Evolutionary conservation across 2,329 filamentous ascomycete genomes (phyloP), one percentile per base, ranked within the genome.

Genomic region (Rugonectria rugulosa): DNA sequence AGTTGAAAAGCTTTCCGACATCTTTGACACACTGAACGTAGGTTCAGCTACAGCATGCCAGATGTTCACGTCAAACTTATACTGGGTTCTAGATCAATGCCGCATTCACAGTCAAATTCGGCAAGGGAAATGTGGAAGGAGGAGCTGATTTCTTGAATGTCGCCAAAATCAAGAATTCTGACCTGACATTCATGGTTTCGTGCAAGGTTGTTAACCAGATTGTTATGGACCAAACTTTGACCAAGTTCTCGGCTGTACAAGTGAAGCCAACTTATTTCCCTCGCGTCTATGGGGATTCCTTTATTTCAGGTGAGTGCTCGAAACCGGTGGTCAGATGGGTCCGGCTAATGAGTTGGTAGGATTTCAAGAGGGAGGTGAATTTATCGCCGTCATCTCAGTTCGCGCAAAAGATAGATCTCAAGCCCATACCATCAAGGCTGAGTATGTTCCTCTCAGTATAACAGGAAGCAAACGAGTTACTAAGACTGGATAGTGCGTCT

Each of bases 151-250:
- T 57, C 17, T 24, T 51, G 17, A 59, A 59, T 27, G 52, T 42
- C 1, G 43, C 41, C 14, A 59, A 59, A 20, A 31, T 59, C 52
- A 59, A 59, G 24, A 47, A 59, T n/a, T n/a, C 24, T 14, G 56
- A 59, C 17, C 17, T 55, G 1, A 46, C 24, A 2, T 48, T 59
- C 17, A 17, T 59, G 46, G 23, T 59, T 2, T 56, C 56, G 1
- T 45, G 51, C 27, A 59, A 59, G 20, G 56, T 56, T 14, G 27
- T 58, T 5, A 58, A 58, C 4, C 56, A 59, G 9, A 31, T 52
- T 15, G 52, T 52, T 1, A 41, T 47, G 6, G 56, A 59, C 11
- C 46, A 56, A n/a, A 17, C 46, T 1, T 9, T 58, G 17, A 42
- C 23, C 10, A 11, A 40, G 7, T 50, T n/a, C n/a, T n/a, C n/a